Base-by-base conservation (phyloP, 352 stramenopile genomes). In the Globisporangium spiculum region DNA sequence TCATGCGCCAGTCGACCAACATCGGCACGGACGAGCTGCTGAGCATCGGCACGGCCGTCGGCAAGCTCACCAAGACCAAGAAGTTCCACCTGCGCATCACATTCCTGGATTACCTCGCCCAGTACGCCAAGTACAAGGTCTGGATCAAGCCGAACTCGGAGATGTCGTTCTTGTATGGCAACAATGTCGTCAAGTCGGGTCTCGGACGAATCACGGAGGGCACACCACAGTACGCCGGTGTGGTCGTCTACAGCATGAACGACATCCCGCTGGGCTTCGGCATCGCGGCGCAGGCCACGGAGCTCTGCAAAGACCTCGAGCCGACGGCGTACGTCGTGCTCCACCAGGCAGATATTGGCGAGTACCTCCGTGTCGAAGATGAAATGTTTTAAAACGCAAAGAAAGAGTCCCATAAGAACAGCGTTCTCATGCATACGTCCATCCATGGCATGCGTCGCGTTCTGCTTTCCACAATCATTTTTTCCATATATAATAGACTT, bases 141-240 rank as follows among this genome's bases (percentile, higher is more conserved):
- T 99, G 98, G 98, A 97, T 99, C 60, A 99, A 99, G 84, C 94
- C 97, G 30, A 98, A 97, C 79, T 97, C 97, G 68, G 98, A 99
- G 87, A 99, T 99, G 97, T 97, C 89, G 16, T 99, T 99, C 83
- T 79, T 99, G 27, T 99, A 99, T 76, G 98, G 98, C 68, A 99
- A 99, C 82, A 97, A 99, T 81, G 90, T 99, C 14, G 92, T 98
- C 67, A 99, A 99, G 85, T 97, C 90, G 32, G 97, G 97, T 63
- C 84, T 99, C 34, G 97, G 92, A 32, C 86, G 97, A 56, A 99
- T 99, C 82, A 99, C 97, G 36, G 98, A 99, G 69, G 90, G 86
- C 63, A 99, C 93, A 60, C 97, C 97, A 27, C 97, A 99, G 88
- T 99, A 99, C 88, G 97, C 94, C 8, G 98, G 98, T 52, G 97